Base-by-base conservation (phyloP, 2,329 filamentous ascomycete genomes). In the Truncatella angustata region DNA sequence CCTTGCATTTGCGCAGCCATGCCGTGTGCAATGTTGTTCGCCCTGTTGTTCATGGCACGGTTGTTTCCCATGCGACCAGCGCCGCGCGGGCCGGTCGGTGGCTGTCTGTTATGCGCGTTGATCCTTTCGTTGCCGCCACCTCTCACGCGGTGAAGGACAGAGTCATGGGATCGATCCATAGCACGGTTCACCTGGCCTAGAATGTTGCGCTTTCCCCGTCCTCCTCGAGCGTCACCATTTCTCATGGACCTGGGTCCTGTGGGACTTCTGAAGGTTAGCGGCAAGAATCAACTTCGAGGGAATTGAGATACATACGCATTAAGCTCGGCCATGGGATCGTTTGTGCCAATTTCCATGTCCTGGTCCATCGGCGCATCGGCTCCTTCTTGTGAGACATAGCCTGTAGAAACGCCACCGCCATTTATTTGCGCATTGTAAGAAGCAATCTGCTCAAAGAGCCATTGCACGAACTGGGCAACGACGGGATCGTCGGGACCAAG, bases 161-260 rank as follows among this genome's bases (percentile, higher is more conserved):
- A 79, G 60, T 96, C 91, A 59, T 78, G 76, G 32, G 80, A 78
- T 56, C 93, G 86, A 62, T 95, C 90, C 83, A 96, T 86, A 12
- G 86, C 84, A 63, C 90, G 90, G 66, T 87, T 85, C 66, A 95
- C 82, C 60, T 97, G 91, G 46, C 91, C 90, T 52, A 97, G 78
- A 77, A 97, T 85, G n/a, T n/a, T n/a, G 56, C 90, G 85, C 68
- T 91, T 91, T 54, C 89, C 88, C 59, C 90, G 85, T 51, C 79
- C 76, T 51, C 64, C 63, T 46, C 80, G 77, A 60, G 77, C 71
- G 50, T 66, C 72, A 50, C 67, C 66, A 61, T 75, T 82, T 64
- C 94, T 88, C 91, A 97, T 96, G 30, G 92, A 91, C 69, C 92
- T 94, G 16, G 94, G 94, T 52, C 93, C 94, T 48, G 91, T 97